Percentiles rank a stretch among this genome's conserved stretches.
Conservation (phyloP, 768 basidiomycete species). For the Suillus lakei region DNA sequence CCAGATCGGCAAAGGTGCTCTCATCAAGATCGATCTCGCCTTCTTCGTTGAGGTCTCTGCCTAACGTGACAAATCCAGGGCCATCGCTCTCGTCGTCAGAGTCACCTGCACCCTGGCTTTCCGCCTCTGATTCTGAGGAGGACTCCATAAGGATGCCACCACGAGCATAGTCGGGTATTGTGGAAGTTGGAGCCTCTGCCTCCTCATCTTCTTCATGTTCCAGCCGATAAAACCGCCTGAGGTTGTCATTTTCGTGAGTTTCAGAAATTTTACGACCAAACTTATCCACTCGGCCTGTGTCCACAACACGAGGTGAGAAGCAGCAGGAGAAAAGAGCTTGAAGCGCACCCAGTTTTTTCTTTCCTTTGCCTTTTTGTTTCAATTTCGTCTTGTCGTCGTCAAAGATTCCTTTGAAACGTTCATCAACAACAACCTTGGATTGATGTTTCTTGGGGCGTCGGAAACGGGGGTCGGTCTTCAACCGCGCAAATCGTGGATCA, state of each 20-base stretch:
- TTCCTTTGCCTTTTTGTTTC: slow-evolving; percentile 37
- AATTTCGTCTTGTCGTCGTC: slow-evolving; percentile 41
- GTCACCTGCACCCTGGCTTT: slow-evolving; percentile 23
- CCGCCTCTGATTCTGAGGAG: slow-evolving; percentile 54
- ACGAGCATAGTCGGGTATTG: slow-evolving; percentile 76
- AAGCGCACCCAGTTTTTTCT: slow-evolving; percentile 19
- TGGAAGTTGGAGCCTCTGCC: slow-evolving; percentile 29
- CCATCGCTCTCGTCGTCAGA: slow-evolving; percentile 53
- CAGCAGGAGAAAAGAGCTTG: slow-evolving; percentile 1
- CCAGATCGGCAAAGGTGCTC: slow-evolving; percentile 66
- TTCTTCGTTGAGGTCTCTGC: slow-evolving; percentile 45
- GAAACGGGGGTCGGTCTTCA: slow-evolving; percentile 94
- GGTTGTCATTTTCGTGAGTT: slow-evolving; percentile 74
- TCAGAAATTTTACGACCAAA: slow-evolving; percentile 77
- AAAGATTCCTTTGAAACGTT: slow-evolving; percentile 87
- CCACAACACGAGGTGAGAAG: background rate
- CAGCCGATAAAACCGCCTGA: slow-evolving; percentile 83
- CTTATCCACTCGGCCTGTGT: slow-evolving; percentile 77
- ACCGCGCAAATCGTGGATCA: slow-evolving; percentile 85
- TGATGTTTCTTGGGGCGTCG: slow-evolving; percentile 79
- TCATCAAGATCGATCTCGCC: slow-evolving; percentile 83
- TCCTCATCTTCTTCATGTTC: slow-evolving; percentile 47
- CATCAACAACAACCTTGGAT: slow-evolving; percentile 86
- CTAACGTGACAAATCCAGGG: slow-evolving; percentile 55
- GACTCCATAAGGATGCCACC: slow-evolving; percentile 89